Base-by-base conservation (phyloP, 2,329 filamentous ascomycete species). In the Chaetomium strumarium region DNA sequence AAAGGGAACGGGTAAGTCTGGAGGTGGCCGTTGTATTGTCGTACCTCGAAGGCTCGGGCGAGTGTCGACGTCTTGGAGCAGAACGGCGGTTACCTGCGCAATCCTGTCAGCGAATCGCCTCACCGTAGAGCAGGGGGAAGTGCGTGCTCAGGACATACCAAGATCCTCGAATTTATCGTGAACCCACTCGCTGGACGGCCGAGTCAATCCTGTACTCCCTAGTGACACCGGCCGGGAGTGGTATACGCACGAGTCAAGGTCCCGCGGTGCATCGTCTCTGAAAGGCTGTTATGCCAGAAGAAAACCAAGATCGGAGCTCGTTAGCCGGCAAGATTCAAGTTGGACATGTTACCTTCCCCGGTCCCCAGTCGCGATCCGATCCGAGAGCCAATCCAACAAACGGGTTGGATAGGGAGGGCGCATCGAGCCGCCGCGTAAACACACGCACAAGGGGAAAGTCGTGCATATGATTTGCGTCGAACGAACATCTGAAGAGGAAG, bases 151-250 rank as follows among this genome's bases (percentile, higher is more conserved):
- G 3, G 53, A 46, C 66, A 64, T 73, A 79, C 84, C 78, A 68
- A 85, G 80, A 64, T 89, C 88, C 68, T 93, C 88, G 68, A 83
- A 95, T 67, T 84, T 88, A 73, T 95, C 89, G 69, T 96, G 91
- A 62, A 96, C 89, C 91, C 91, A 96, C 76, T 95, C 90, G 66
- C 89, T 89, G 58, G 39, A 45, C 8, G 49, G 51, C 29, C 41
- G 50, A 1, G 62, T 70, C 55, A 69, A 63, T 49, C 50, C 34
- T 47, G 55, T 17, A 41, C 2, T 31, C 33, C 30, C 41, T 12
- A 19, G 10, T 14, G 14, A 17, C 29, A 20, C 30, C 12, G 41
- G 10, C n/a, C 16, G 4, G 24, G 24, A 37, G 19, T 17, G 47
- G 36, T 38, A 46, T 45, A 72, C 80, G 57, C 70, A 90, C 86